These are phyloP conservation scores for Corchorus capsularis DNA, from an alignment of 345 rosid species.

Conservation along the genomic window DNA sequence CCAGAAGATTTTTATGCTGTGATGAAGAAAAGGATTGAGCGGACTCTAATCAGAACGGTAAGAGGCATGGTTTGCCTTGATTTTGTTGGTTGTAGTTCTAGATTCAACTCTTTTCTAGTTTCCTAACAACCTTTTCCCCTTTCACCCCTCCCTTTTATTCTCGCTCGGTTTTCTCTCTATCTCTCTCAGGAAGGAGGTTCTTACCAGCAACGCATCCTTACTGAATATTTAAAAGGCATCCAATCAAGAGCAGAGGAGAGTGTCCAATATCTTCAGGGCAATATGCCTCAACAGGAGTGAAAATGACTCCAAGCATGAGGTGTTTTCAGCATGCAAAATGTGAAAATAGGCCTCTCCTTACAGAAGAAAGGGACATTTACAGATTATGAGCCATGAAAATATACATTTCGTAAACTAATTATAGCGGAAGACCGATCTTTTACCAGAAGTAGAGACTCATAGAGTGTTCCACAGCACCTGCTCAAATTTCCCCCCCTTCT, in stretches of 20 bases:
- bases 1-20: conserved; percentile 71
- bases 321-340: conserved; percentile 11
- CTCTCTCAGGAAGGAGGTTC: conserved; percentile 87
- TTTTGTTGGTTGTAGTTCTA: not conserved
- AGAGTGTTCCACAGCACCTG: not conserved
- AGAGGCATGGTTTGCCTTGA: conserved; percentile 19
- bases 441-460: not conserved
- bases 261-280: conserved; percentile 52
- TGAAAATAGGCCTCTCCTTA: not conserved
- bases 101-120: not conserved
- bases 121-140: conserved; percentile 9
- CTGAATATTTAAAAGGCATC: conserved; percentile 77
- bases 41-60: conserved; percentile 84
- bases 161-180: not conserved
- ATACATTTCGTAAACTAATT: not conserved
- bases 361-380: not conserved
- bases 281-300: not conserved
- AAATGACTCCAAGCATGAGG: not conserved
- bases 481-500: not conserved
- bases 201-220: conserved; percentile 76
- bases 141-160: not conserved
- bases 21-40: conserved; percentile 73
- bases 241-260: conserved; percentile 69
- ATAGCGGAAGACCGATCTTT: not conserved
- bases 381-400: conserved; percentile 10